Conservation (phyloP, 108 stramenopile genomes). For the Cyclostephanos invisitatus region DNA sequence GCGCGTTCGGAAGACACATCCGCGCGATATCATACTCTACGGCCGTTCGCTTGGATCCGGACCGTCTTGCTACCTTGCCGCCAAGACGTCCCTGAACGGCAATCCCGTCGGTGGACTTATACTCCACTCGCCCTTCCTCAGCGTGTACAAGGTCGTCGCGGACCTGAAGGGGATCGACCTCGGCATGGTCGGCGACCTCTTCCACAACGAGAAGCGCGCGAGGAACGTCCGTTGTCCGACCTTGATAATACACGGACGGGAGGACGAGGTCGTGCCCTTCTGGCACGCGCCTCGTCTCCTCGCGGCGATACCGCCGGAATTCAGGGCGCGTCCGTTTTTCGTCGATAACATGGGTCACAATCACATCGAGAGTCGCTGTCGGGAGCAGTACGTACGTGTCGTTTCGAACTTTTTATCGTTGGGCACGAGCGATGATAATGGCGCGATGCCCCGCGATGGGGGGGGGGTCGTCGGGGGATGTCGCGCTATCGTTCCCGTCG, state of each 20-base stretch:
- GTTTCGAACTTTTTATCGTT: conserved; percentile 34
- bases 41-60: conserved; percentile 70
- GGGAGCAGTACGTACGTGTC: conserved; percentile 27
- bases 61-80: conserved; percentile 72
- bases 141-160: conserved; percentile 51
- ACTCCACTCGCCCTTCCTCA: conserved; percentile 60
- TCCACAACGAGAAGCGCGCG: conserved; percentile 55
- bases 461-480: no score
- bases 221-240: conserved; percentile 61
- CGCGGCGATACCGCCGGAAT: conserved; percentile 53
- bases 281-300: conserved; percentile 74
- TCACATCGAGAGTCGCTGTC: conserved; percentile 57
- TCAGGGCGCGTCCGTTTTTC: conserved; percentile 68
- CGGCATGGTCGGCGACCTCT: conserved; percentile 46
- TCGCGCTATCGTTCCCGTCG: background rate
- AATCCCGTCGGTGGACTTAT: conserved; percentile 66
- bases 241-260: conserved; percentile 73
- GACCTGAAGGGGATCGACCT: conserved; percentile 42
- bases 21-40: conserved; percentile 53
- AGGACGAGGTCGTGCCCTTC: conserved; percentile 81
- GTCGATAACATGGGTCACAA: conserved; percentile 74
- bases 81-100: conserved; percentile 54
- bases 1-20: conserved; percentile 28
- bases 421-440: conserved; percentile 3
- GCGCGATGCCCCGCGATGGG: no score